A percentile compares a stretch with the other conserved stretches of the same genome.
phyloP scores from a whole-genome alignment of 2,329 filamentous ascomycete genomes.

The Xylariaceae sp. region DNA sequence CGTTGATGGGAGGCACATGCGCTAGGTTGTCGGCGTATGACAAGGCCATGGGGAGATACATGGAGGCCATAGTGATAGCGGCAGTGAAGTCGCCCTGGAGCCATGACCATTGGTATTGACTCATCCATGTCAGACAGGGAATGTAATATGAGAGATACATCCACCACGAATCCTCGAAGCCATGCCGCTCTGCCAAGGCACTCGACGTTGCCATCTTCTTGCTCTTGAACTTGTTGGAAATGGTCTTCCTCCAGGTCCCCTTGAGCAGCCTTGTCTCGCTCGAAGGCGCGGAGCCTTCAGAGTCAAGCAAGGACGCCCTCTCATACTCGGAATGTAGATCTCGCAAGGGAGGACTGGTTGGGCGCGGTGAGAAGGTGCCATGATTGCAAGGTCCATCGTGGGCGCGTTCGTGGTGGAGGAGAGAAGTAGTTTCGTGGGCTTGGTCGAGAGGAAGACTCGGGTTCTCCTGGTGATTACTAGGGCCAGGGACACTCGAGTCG shows the following conservation, averaged over 20 bases:
- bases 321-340: constrained; percentile 39
- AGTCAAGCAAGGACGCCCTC: constrained; percentile 41
- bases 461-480: constrained; percentile 23
- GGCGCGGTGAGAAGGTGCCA: constrained; percentile 77
- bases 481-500: constrained; percentile 13
- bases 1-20: constrained; percentile 91
- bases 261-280: constrained; percentile 48
- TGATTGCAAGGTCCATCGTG: constrained; percentile 67
- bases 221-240: constrained; percentile 59
- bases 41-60: constrained; percentile 97
- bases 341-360: constrained; percentile 55
- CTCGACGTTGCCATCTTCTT: constrained; percentile 77
- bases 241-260: constrained; percentile 54
- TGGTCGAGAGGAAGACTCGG: too few relatives aligned
- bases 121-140: constrained; percentile 88
- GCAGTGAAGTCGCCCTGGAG: constrained; percentile 86
- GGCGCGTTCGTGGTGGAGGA: constrained; percentile 49
- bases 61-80: constrained; percentile 94
- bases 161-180: constrained; percentile 72
- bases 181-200: constrained; percentile 73
- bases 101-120: constrained; percentile 83
- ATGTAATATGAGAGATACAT: constrained; percentile 97
- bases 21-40: constrained; percentile 92
- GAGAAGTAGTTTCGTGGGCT: constrained; percentile 58
- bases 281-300: constrained; percentile 46